A percentile compares a stretch with the other conserved stretches of the same genome.
Evolutionary conservation across 495 filamentous ascomycete genomes (phyloP).

Genomic region (Zalerion maritima): DNA sequence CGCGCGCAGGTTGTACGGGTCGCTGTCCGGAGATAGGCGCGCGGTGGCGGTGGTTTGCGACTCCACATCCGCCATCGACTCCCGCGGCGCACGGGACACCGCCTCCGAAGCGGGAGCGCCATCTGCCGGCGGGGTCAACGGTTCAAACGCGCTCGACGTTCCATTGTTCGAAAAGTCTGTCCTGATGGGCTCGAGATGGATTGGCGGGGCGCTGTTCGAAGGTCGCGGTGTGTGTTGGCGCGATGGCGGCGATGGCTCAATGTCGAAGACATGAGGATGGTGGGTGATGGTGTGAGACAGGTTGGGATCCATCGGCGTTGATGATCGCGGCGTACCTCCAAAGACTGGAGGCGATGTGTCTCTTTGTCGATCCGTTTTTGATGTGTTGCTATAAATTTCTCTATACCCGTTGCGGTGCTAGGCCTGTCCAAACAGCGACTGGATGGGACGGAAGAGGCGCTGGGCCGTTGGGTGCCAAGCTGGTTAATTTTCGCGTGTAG

Average conservation of each 20-base stretch:
- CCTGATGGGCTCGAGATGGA: constrained; percentile 20
- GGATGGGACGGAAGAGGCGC: too few relatives aligned
- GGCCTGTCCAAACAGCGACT: too few relatives aligned
- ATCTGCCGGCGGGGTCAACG: constrained; percentile 29
- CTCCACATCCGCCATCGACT: constrained; percentile 42
- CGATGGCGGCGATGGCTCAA: constrained; percentile 19
- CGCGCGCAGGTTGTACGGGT: constrained; percentile 71
- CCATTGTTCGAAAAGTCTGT: constrained; percentile 15
- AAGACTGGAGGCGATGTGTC: too few relatives aligned
- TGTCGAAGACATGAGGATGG: constrained; percentile 27
- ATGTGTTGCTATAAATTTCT: too few relatives aligned
- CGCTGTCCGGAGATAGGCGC: constrained; percentile 35
- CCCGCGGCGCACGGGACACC: constrained; percentile 29
- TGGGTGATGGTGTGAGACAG: constrained; percentile 17
- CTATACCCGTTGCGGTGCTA: too few relatives aligned
- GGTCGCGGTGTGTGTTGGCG: constrained; percentile 8
- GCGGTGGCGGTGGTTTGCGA: constrained; percentile 37
- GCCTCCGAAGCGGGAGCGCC: constrained; percentile 21
- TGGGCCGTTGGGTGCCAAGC: too few relatives aligned
- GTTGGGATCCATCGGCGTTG: constrained; percentile 15
- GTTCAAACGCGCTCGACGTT: constrained; percentile 30
- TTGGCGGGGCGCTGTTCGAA: constrained; percentile 16
- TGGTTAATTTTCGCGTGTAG: too few relatives aligned
- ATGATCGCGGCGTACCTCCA: too few relatives aligned
- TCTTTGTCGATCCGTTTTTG: too few relatives aligned